Base-by-base conservation (phyloP, 768 basidiomycete species). In the Macrocybe gigantea region DNA sequence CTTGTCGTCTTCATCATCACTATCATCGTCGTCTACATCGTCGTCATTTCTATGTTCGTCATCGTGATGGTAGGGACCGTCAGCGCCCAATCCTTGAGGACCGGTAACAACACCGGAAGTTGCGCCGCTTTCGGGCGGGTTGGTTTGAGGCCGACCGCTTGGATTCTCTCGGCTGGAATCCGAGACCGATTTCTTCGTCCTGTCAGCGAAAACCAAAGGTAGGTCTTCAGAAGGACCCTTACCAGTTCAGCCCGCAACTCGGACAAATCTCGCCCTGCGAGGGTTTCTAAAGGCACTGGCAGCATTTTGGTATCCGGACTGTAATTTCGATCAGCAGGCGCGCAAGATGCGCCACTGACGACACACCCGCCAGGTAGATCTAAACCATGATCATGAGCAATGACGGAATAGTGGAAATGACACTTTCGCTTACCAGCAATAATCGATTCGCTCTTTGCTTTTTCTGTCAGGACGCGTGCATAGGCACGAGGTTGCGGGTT, bases 401-500 rank as follows among this genome's bases (percentile, higher is more conserved):
- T 22, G 22, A 22, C 4, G 22, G 22, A 22, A 22, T 22, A 22
- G 22, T 22, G 22, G 22, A 4, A 22, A 5, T 5, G 15, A 13
- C 8, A 4, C 22, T 22, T 22, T 22, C 4, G 53, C 66, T 14
- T 46, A 69, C 68, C 68, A 0, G 60, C 50, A 15, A 65, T 64
- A 47, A 70, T 59, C 1, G 65, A 59, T 45, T 58, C 62, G 48
- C 66, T 63, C 47, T 58, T 66, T 6, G 60, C 58, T 33, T 55
- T 56, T 45, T 67, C 64, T 5, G 59, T 64, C 33, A 62, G 47
- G 9, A 64, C 54, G 41, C 61, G 56, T 5, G 61, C 38, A 38
- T 54, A 41, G n/a, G 50, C 54, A 10, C 60, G 59, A 10, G 45
- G 40, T 33, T 63, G 15, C 45, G 49, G 56, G 9, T 50, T 52